Base-by-base conservation (phyloP, 23 red algal genomes). In the Gracilaria domingensis region DNA sequence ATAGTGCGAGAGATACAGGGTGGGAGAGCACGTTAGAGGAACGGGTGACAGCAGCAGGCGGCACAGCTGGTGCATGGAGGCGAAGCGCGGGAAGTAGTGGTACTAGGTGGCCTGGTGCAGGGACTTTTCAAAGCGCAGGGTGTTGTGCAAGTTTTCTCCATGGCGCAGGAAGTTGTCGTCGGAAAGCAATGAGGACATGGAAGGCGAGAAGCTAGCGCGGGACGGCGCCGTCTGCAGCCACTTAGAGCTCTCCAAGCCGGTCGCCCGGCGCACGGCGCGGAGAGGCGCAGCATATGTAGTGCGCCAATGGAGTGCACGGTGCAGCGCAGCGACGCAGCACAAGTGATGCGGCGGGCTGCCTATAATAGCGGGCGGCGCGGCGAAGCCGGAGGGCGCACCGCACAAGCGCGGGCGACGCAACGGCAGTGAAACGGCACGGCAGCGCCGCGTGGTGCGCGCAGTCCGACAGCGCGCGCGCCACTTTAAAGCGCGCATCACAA, bases 1-100 rank as follows among this genome's bases (percentile, higher is more conserved):
- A 33, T 33, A 73, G 12, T 60, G 50, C 38, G 83, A 73, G 36
- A 87, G 83, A 44, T 87, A 91, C 36, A 66, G 87, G 8, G 73
- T 26, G 20, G 75, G 75, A 34, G 75, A n/a, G 14, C 74, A 74
- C 18, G 45, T 23, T 7, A 71, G 55, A 28, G 87, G 56, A 1
- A 81, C 56, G 48, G 87, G 45, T 26, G 50, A 55, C 60, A 91
- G n/a, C 26, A 91, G 42, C 8, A 66, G 62, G 21, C 75, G 87
- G 1, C 47, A 28, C 47, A 81, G 45, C 37, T 80, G 60, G 73
- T 18, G 54, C 40, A 35, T 42, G 18, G 71, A 21, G 56, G 73
- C 73, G 14, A 8, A 26, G 3, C 28, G 21, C 14, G 87, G 66
- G 7, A 20, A 12, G 42, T 60, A 48, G 3, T 30, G 74, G 4